A percentile compares a stretch with the other conserved stretches of the same genome.
These are phyloP conservation scores for Ilyonectria destructans DNA, from an alignment of 2,329 filamentous ascomycete species.

Conservation along the genomic window DNA sequence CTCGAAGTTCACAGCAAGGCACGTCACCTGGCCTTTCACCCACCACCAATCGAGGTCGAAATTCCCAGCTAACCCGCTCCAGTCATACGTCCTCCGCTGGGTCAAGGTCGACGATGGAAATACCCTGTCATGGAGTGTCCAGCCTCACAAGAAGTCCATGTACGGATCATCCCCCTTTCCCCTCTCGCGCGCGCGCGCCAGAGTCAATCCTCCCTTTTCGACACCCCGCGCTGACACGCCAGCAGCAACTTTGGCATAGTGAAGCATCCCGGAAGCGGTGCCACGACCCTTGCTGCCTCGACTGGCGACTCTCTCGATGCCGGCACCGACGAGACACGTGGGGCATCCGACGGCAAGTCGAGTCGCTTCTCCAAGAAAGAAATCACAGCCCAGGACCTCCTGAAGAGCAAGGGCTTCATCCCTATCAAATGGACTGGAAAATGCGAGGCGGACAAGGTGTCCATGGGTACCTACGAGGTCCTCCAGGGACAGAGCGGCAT, in stretches of 20 bases:
- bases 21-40: constrained; percentile 45
- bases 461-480: constrained; percentile 91
- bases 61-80: constrained; percentile 43
- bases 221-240: constrained; percentile 36
- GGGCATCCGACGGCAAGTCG: constrained; percentile 62
- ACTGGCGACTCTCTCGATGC: constrained; percentile 61
- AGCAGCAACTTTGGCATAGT: constrained; percentile 94
- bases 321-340: constrained; percentile 65
- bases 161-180: constrained; percentile 55
- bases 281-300: constrained; percentile 63
- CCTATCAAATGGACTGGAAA: constrained; percentile 90
- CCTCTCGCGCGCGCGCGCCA: not conserved
- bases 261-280: constrained; percentile 89
- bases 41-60: not conserved
- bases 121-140: constrained; percentile 97
- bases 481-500: constrained; percentile 84
- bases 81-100: constrained; percentile 99
- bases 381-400: constrained; percentile 74
- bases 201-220: constrained; percentile 4
- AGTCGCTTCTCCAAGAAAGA: constrained; percentile 71
- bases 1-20: constrained; percentile 98
- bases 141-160: constrained; percentile 98
- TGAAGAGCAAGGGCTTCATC: constrained; percentile 78
- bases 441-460: constrained; percentile 96
- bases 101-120: constrained; percentile 91